Percentiles rank a stretch among this genome's conserved stretches.
Conservation (phyloP, 2,329 filamentous ascomycete species). For the Monosporascus cannonballus region DNA sequence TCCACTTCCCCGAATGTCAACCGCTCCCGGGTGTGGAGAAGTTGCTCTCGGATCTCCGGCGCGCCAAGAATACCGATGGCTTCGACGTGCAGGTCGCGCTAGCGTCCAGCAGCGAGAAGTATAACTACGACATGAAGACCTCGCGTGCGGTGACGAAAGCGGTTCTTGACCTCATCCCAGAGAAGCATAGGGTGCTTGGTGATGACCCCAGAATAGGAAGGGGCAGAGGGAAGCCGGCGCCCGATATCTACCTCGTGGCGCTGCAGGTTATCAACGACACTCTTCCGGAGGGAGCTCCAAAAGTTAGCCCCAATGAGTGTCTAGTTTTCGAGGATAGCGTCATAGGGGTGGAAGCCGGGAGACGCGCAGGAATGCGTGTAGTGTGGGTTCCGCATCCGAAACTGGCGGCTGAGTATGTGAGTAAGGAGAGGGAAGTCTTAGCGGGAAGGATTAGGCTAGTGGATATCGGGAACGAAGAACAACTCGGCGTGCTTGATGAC, state of each 20-base stretch:
- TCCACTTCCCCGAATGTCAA: slow-evolving; percentile 52
- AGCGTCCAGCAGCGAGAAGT: slow-evolving; percentile 55
- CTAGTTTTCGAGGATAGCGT: slow-evolving; percentile 72
- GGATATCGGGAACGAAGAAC: slow-evolving; percentile 23
- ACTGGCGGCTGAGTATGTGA: slow-evolving; percentile 34
- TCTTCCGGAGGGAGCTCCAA: slow-evolving; percentile 37
- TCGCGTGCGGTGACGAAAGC: slow-evolving; percentile 17
- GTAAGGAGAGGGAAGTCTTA: slow-evolving; percentile 21
- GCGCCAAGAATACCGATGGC: slow-evolving; percentile 16
- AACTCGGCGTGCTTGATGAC: slow-evolving; percentile 29
- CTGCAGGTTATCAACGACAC: slow-evolving; percentile 57
- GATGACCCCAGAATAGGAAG: slow-evolving; percentile 57
- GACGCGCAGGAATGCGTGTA: slow-evolving; percentile 67
- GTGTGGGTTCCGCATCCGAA: slow-evolving; percentile 65
- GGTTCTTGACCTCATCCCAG: slow-evolving; percentile 38
- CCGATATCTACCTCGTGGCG: slow-evolving; percentile 67
- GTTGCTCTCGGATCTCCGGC: slow-evolving; percentile 43
- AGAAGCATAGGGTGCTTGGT: slow-evolving; percentile 52
- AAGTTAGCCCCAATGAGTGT: slow-evolving; percentile 58
- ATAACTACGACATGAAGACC: slow-evolving; percentile 59
- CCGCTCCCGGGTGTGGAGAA: slow-evolving; percentile 57
- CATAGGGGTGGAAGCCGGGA: slow-evolving; percentile 62
- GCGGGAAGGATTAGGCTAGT: slow-evolving; percentile 23
- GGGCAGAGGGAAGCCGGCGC: slow-evolving; percentile 64
- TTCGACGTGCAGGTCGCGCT: slow-evolving; percentile 48